Base-by-base conservation (phyloP, 306 rosid genomes). In the Prunus mongolica region DNA sequence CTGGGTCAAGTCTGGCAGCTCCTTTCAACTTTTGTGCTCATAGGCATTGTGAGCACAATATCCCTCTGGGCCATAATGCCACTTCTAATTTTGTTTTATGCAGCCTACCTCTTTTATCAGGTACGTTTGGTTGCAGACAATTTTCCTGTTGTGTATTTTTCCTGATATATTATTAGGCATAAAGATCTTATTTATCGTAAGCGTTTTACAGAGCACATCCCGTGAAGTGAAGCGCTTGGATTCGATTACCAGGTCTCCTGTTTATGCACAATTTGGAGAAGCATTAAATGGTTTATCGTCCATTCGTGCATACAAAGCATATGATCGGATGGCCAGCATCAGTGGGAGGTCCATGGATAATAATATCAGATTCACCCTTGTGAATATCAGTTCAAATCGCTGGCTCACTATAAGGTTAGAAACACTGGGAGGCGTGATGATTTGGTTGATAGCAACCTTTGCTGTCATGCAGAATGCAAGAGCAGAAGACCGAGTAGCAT, bases 261-360 rank as follows among this genome's bases (percentile, higher is more conserved):
- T 91, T 80, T 93, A 93, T 74, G 97, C 97, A 30, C 98, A 91
- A 60, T 93, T 93, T 76, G 98, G 97, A 55, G 98, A 93, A 90
- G 83, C 96, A 41, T 63, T 93, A 86, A 91, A 91, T 77, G 98
- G 98, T 69, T 84, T 91, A 71, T 80, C 94, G 38, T 83, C 87
- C 74, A 90, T 93, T 67, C 90, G 98, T 0, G 96, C 94, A 25
- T 93, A 91, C 79, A 87, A 91, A 80, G 94, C 94, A 3, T 90
- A 88, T 82, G 93, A 86, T 73, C 88, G 91, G 88, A 90, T 93
- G 88, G 90, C 93, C 30, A 72, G 56, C 47, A 87, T 88, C 4
- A 93, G 76, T 76, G 98, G 97, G 72, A 88, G 63, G 83, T 90
- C 86, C 67, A 85, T 93, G 98, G 98, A 93, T 77, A 88, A 91